Evolutionary conservation across 176 grass and related monocot species (phyloP).

Genomic region (bread wheat (Triticum aestivum)): DNA sequence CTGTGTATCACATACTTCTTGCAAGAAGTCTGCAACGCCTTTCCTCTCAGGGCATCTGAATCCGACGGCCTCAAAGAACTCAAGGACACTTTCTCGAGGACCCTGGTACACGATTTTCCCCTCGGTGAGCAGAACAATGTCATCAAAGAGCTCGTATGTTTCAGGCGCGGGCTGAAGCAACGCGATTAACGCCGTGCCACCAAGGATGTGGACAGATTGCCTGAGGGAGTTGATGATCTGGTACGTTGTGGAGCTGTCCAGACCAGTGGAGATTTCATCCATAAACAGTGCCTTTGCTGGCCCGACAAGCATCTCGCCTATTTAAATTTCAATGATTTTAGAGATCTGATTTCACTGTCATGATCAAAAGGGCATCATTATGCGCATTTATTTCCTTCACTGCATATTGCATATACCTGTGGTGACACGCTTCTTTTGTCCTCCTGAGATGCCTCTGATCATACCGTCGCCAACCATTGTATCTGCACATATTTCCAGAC

Average conservation of each 20-base stretch:
- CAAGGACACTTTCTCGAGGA: constrained; percentile 71
- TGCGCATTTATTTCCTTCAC: background rate
- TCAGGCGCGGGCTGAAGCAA: constrained; percentile 94
- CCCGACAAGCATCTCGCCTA: constrained; percentile 97
- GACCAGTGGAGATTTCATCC: constrained; percentile 93
- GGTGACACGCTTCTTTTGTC: constrained; percentile 96
- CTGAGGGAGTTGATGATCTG: constrained; percentile 89
- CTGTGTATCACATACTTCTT: constrained; percentile 63
- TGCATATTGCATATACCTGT: constrained; percentile 53
- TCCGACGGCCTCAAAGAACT: constrained; percentile 84
- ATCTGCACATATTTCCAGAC: constrained; percentile 90
- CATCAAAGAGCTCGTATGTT: constrained; percentile 87
- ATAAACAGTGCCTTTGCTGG: constrained; percentile 94
- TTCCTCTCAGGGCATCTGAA: constrained; percentile 97
- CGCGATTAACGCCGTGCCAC: constrained; percentile 79
- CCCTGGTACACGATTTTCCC: constrained; percentile 94
- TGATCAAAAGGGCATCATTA: constrained; percentile 6
- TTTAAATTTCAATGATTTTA: constrained; percentile 27
- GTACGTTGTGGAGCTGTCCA: constrained; percentile 93
- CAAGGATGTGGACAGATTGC: constrained; percentile 87
- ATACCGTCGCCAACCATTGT: constrained; percentile 93
- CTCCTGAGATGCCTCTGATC: constrained; percentile 94
- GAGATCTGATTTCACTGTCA: constrained; percentile 7
- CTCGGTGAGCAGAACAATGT: constrained; percentile 82
- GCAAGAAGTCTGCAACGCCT: constrained; percentile 88